Evolutionary conservation across 1,284 basidiomycete genomes (phyloP).

Genomic region (Sporisorium exsertum): DNA sequence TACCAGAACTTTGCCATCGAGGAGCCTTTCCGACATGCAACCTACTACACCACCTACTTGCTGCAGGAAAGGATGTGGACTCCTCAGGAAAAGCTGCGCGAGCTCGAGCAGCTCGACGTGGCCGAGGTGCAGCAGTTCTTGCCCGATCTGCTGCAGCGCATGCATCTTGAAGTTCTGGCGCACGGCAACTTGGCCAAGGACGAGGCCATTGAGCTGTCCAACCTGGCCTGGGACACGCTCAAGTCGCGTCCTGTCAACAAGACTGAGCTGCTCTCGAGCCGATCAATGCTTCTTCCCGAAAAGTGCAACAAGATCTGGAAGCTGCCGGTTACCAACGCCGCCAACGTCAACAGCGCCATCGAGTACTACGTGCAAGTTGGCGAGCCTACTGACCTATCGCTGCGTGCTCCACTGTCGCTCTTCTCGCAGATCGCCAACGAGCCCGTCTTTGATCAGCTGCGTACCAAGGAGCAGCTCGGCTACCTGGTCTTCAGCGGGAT

Average conservation of each 20-base stretch:
- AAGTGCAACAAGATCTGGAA: conserved; percentile 79
- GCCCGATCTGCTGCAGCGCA: conserved; percentile 76
- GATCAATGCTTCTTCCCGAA: conserved; percentile 71
- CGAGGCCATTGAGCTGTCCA: conserved; percentile 81
- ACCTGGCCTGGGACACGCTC: conserved; percentile 80
- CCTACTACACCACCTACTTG: conserved; percentile 81
- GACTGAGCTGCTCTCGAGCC: conserved; percentile 42
- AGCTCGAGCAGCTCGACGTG: conserved; percentile 79
- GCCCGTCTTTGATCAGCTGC: conserved; percentile 90
- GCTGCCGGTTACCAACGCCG: conserved; percentile 81
- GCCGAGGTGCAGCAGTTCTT: conserved; percentile 81
- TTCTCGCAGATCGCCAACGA: conserved; percentile 73
- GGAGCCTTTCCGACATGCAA: conserved; percentile 84
- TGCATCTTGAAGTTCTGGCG: conserved; percentile 82
- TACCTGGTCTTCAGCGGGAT: conserved; percentile 73
- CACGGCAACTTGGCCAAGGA: conserved; percentile 87
- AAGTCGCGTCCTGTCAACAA: conserved; percentile 72
- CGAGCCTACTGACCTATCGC: conserved; percentile 53
- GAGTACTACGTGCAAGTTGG: conserved; percentile 69
- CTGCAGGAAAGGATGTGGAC: conserved; percentile 82
- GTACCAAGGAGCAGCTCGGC: conserved; percentile 97
- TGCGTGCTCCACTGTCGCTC: conserved; percentile 60
- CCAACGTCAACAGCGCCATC: conserved; percentile 83
- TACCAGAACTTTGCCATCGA: conserved; percentile 82
- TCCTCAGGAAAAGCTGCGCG: conserved; percentile 81